Conservation (phyloP, 2,329 filamentous ascomycete genomes). For the Talaromyces piceae region DNA sequence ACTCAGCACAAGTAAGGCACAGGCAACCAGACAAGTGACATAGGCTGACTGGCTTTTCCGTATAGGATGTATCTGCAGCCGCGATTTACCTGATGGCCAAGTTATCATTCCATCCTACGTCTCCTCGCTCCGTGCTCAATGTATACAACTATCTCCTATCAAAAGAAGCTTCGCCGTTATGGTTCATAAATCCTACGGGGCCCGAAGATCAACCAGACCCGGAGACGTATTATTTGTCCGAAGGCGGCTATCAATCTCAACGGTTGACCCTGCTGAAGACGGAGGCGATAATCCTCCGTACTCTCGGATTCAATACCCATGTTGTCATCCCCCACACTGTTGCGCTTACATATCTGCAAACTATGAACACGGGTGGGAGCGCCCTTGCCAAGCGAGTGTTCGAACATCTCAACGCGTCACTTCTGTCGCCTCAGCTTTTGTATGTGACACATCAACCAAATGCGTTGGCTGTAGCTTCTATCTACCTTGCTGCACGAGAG, state of each 20-base stretch:
- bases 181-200: constrained; percentile 28
- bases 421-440: constrained; percentile 80
- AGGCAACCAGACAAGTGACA: not conserved
- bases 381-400: constrained; percentile 59
- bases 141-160: constrained; percentile 77
- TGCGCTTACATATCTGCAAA: constrained; percentile 86
- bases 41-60: not conserved
- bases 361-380: constrained; percentile 61
- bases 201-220: constrained; percentile 35
- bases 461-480: constrained; percentile 74
- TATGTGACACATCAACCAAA: constrained; percentile 90
- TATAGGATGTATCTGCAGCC: constrained; percentile 72
- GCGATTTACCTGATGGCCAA: constrained; percentile 76
- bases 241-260: constrained; percentile 61
- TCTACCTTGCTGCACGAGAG: constrained; percentile 83
- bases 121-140: constrained; percentile 72
- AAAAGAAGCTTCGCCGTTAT: constrained; percentile 46
- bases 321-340: constrained; percentile 80
- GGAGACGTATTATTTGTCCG: constrained; percentile 60
- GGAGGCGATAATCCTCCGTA: constrained; percentile 69
- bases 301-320: constrained; percentile 74
- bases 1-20: constrained; percentile 33
- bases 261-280: constrained; percentile 60
- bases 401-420: constrained; percentile 74
- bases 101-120: constrained; percentile 67